Evolutionary conservation across 2,329 filamentous ascomycete genomes (phyloP), one percentile per base, ranked within the genome.

Genomic region (Fonsecaea pedrosoi): DNA sequence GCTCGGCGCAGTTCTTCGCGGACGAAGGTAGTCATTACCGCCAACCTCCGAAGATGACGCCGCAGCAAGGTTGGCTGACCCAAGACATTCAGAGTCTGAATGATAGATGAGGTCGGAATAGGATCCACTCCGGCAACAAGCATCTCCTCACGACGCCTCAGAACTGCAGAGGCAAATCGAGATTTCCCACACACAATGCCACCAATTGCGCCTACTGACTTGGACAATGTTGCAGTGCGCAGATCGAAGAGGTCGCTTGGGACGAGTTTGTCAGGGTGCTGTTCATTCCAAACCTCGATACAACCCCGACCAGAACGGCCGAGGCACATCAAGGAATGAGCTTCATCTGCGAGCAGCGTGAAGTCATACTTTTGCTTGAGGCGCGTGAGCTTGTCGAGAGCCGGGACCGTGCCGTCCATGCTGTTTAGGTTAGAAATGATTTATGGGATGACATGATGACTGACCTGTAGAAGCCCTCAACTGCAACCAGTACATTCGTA

Each of bases 261-360:
- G 9, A 62, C 38, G 12, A 50, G 59, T 7, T 30, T n/a, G 21
- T 50, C 50, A 5, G 58, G 42, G 37, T 66, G 48, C 37, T 38
- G 32, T 57, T 62, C 58, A 30, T 66, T 66, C 64, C 64, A 66
- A 21, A 57, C 42, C 25, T 62, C 64, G 21, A 66, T 38, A 13
- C 57, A 55, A n/a, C 64, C 64, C 10, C 54, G 50, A 30, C 64
- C 64, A 35, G 35, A 56, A 5, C 37, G 30, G 32, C 64, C 64
- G 9, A 66, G 37, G 25, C 48, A 56, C 30, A 66, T 60, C 6
- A 66, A 37, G 4, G 64, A 66, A 21, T 66, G 64, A 53, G 64
- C 64, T 58, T 66, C 64, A 30, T 66, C 64, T 32, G 60, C 64
- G 42, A 66, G 50, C 21, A 66, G 53, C 18, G 64, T 62, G 45